Percentiles rank a stretch among this genome's conserved stretches.
Conservation (phyloP, 495 filamentous ascomycete genomes). For the Neohortaea acidophila region DNA sequence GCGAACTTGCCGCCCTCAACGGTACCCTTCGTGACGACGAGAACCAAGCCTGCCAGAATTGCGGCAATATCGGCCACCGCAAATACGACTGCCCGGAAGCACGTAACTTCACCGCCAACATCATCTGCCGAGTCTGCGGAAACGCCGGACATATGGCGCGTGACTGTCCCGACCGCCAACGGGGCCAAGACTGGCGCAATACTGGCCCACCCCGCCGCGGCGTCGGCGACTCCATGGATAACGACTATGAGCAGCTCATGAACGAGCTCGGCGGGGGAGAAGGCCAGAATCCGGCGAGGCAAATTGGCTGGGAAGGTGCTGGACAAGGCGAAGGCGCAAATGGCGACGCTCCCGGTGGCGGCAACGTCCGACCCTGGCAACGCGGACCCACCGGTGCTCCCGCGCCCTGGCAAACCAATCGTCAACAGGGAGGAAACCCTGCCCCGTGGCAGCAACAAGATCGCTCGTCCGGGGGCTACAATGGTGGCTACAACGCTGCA, state of each 20-base stretch:
- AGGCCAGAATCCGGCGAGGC: constrained; percentile 58
- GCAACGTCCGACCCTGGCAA: constrained; percentile 76
- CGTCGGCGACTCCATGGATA: constrained; percentile 71
- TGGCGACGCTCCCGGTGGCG: constrained; percentile 32
- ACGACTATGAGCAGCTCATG: constrained; percentile 97
- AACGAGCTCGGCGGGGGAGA: constrained; percentile 77
- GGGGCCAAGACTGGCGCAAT: constrained; percentile 84
- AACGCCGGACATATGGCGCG: constrained; percentile 87
- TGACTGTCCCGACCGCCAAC: constrained; percentile 84
- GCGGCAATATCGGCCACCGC: constrained; percentile 95
- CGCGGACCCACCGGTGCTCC: constrained; percentile 73
- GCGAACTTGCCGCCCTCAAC: constrained; percentile 91
- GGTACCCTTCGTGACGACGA: constrained; percentile 97
- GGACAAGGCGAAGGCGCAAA: constrained; percentile 29
- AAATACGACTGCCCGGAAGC: constrained; percentile 98
- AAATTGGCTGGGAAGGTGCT: constrained; percentile 68
- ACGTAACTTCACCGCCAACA: constrained; percentile 93
- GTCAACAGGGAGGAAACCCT: not conserved
- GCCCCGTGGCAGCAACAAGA: not conserved
- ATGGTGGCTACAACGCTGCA: constrained; percentile 8
- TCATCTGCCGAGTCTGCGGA: constrained; percentile 97
- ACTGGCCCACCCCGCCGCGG: constrained; percentile 47
- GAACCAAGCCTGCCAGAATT: constrained; percentile 99
- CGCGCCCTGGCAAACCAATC: constrained; percentile 51
- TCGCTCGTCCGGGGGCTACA: constrained; percentile 12